Evolutionary conservation across 1,284 basidiomycete species (phyloP).

Genomic region (Cutaneotrichosporon curvatum): DNA sequence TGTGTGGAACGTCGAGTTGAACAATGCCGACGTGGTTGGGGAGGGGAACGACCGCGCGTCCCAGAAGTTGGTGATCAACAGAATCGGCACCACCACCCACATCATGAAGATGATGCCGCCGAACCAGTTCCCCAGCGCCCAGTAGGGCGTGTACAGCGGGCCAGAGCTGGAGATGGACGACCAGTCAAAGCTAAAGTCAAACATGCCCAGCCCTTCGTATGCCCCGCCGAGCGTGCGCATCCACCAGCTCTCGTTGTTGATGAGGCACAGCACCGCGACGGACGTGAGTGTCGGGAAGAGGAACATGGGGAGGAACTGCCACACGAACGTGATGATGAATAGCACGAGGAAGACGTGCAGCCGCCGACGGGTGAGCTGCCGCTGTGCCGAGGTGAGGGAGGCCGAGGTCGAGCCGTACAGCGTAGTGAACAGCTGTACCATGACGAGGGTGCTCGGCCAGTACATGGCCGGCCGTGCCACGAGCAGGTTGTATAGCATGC

Average conservation of each 20-base stretch:
- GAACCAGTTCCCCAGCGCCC: conserved; percentile 48
- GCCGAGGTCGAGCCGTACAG: conserved; percentile 39
- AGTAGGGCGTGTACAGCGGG: conserved; percentile 51
- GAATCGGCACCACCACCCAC: conserved; percentile 48
- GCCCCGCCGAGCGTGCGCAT: conserved; percentile 49
- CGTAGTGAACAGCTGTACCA: conserved; percentile 50
- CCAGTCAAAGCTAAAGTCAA: conserved; percentile 51
- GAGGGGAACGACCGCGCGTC: conserved; percentile 45
- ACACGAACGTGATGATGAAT: conserved; percentile 45
- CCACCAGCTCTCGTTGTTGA: conserved; percentile 45
- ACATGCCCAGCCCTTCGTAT: conserved; percentile 50
- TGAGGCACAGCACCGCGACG: conserved; percentile 48
- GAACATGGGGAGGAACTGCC: conserved; percentile 50
- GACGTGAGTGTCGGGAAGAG: conserved; percentile 50
- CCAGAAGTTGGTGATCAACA: conserved; percentile 49
- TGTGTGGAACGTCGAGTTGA: conserved; percentile 38
- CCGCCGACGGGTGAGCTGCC: conserved; percentile 39
- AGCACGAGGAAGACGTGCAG: conserved; percentile 48
- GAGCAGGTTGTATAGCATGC: conserved; percentile 45
- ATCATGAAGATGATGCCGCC: conserved; percentile 46
- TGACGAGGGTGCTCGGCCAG: conserved; percentile 50
- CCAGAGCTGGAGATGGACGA: conserved; percentile 47
- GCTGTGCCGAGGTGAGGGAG: conserved; percentile 12
- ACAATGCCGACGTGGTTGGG: conserved; percentile 40
- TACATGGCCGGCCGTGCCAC: conserved; percentile 43